Percentiles rank a stretch among this genome's conserved stretches.
phyloP scores from a whole-genome alignment of 78 protist species.

The Dictyostelium purpureum region DNA sequence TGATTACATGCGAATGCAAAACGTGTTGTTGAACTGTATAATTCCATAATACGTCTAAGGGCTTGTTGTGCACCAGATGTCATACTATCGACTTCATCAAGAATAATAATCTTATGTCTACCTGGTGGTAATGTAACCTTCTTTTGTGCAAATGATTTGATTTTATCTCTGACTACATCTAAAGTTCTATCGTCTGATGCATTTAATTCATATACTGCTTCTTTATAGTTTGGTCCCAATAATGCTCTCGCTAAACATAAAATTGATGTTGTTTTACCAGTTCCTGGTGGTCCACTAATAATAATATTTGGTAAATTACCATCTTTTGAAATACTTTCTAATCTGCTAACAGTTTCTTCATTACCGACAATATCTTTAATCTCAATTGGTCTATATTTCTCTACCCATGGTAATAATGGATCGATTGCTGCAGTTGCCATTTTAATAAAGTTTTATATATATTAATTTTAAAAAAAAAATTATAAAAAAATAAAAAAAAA shows the following conservation, averaged over 20 bases:
- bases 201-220: slow-evolving; percentile 97
- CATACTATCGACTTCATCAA: slow-evolving; percentile 99
- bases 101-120: slow-evolving; percentile 94
- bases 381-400: slow-evolving; percentile 97
- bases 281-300: slow-evolving; percentile 99
- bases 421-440: background rate
- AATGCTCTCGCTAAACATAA: slow-evolving; percentile 93
- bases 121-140: slow-evolving; percentile 83
- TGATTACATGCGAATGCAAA: slow-evolving; percentile 96
- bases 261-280: slow-evolving; percentile 98
- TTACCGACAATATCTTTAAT: slow-evolving; percentile 98
- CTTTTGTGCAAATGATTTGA: slow-evolving; percentile 95
- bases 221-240: slow-evolving; percentile 82
- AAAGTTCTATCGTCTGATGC: slow-evolving; percentile 99
- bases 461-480: too few relatives aligned
- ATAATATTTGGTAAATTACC: slow-evolving; percentile 95
- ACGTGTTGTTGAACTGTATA: slow-evolving; percentile 89
- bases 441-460: too few relatives aligned
- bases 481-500: too few relatives aligned
- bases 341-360: slow-evolving; percentile 87
- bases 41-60: slow-evolving; percentile 95
- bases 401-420: slow-evolving; percentile 91
- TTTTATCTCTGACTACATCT: slow-evolving; percentile 91
- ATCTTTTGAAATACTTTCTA: slow-evolving; percentile 66
- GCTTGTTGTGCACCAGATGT: slow-evolving; percentile 98